Base-by-base conservation (phyloP, 352 stramenopile species). In the Globisporangium sylvaticum region DNA sequence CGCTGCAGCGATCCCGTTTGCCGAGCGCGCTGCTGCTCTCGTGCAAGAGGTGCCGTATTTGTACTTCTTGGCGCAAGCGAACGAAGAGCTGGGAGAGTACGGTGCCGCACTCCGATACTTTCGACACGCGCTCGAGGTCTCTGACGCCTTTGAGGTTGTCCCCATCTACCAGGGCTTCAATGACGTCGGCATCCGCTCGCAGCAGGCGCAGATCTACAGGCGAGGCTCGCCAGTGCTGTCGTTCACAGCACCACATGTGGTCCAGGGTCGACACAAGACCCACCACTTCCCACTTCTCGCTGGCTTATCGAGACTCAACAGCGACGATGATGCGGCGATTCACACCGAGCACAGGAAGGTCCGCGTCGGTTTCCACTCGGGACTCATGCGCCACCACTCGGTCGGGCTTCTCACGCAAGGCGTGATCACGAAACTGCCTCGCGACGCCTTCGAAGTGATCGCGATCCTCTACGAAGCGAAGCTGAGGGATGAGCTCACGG, bases 391-490 rank as follows among this genome's bases (percentile, higher is more conserved):
- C 7, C 59, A 80, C 14, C 80, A 92, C 62, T 89, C 82, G 0
- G 84, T 92, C 0, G 82, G 81, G 2, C 66, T 88, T 0, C 62
- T 92, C 44, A 76, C 76, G 3, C 68, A 77, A 57, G 79, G 79
- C 2, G 69, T 91, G 0, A 78, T 92, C 48, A 42, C 20, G 3
- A 44, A 61, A 0, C 54, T 84, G 5, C 25, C 58, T 10, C 69
- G 65, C 1, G 58, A 67, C 10, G 46, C 31, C 22, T 81, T 81
- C 34, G 72, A 84, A 18, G 46, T 84, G 18, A 20, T 78, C 24
- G 31, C 78, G 18, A 53, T 80, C 15, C 60, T 66, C 12, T 77
- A 66, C 31, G 64, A 73, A 4, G 29, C 46, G 0, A 62, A 66
- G 5, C 10, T n/a, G 18, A 32, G 55, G 14, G 75, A 83, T 39